Percentiles rank a stretch among this genome's conserved stretches.
phyloP scores from a whole-genome alignment of 2,329 filamentous ascomycete genomes.

The Hypoxylon sp. region DNA sequence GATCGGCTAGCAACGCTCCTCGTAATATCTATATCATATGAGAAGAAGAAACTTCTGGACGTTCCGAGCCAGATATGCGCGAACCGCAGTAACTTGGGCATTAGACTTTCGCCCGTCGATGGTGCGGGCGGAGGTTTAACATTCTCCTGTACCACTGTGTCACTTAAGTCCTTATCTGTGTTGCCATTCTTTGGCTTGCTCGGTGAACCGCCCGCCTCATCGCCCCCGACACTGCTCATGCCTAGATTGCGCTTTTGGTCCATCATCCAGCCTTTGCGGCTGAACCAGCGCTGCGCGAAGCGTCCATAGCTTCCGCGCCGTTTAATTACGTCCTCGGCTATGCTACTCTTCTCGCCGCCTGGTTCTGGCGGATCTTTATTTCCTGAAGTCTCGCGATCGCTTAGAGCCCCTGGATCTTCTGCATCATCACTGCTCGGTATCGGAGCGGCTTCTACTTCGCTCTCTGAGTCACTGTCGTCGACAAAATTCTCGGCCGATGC shows the following conservation, averaged over 20 bases:
- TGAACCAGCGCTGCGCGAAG: slow-evolving; percentile 94
- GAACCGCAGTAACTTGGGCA: slow-evolving; percentile 87
- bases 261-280: slow-evolving; percentile 81
- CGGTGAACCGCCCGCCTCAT: slow-evolving; percentile 58
- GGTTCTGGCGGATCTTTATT: slow-evolving; percentile 45
- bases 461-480: slow-evolving; percentile 58
- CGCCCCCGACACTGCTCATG: slow-evolving; percentile 63
- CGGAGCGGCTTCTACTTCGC: slow-evolving; percentile 62
- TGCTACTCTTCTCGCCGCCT: slow-evolving; percentile 66
- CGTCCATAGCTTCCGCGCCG: slow-evolving; percentile 86
- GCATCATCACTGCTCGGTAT: slow-evolving; percentile 51
- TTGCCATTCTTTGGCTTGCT: slow-evolving; percentile 35
- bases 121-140: slow-evolving; percentile 44
- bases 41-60: slow-evolving; percentile 91
- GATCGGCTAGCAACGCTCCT: slow-evolving; percentile 66
- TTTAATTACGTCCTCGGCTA: slow-evolving; percentile 90
- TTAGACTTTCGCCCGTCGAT: slow-evolving; percentile 66
- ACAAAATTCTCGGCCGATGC: slow-evolving; percentile 48
- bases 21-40: slow-evolving; percentile 94
- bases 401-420: slow-evolving; percentile 49
- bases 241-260: slow-evolving; percentile 78
- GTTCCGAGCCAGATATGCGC: slow-evolving; percentile 86
- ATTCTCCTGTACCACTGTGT: slow-evolving; percentile 48
- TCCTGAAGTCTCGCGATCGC: slow-evolving; percentile 46
- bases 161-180: slow-evolving; percentile 48